Percentiles rank a stretch among this genome's conserved stretches.
phyloP scores from a whole-genome alignment of 495 filamentous ascomycete species.

The Aspergillus indologenus region DNA sequence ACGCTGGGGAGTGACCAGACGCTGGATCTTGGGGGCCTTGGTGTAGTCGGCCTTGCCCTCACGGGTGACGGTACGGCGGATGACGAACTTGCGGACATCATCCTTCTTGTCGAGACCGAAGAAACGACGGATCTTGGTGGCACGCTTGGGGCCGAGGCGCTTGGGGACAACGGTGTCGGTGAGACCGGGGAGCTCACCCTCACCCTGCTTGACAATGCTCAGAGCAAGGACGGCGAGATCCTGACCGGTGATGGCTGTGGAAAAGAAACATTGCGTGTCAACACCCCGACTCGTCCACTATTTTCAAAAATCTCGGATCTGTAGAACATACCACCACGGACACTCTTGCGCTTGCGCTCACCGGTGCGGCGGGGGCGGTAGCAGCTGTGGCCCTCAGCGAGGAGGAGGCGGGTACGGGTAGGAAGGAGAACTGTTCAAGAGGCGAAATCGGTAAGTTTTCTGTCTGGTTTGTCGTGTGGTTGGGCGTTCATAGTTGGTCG shows the following conservation, averaged over 20 bases:
- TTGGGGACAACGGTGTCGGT: constrained; percentile 97
- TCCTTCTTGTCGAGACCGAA: constrained; percentile 99
- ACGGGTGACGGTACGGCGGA: constrained; percentile 95
- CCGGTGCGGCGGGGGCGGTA: constrained; percentile 96
- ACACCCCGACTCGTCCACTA: background rate
- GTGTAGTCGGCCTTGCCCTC: constrained; percentile 97
- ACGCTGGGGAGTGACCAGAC: constrained; percentile 97
- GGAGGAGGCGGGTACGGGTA: constrained; percentile 92
- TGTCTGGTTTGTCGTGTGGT: constrained; percentile 15
- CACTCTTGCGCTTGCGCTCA: constrained; percentile 98
- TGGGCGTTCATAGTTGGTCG: constrained; percentile 15
- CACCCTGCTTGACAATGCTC: constrained; percentile 94
- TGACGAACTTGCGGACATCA: constrained; percentile 99
- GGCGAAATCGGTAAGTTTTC: constrained; percentile 30
- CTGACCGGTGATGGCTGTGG: constrained; percentile 76
- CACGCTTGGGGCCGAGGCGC: constrained; percentile 96
- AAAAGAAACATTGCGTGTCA: constrained; percentile 16
- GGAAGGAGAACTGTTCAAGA: constrained; percentile 67
- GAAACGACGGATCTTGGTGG: constrained; percentile 98
- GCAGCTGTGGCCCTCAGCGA: constrained; percentile 83
- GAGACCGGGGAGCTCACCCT: constrained; percentile 85
- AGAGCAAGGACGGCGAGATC: constrained; percentile 93
- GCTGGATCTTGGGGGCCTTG: constrained; percentile 99
- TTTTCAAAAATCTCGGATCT: background rate
- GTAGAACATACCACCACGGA: constrained; percentile 70